Base-by-base conservation (phyloP, 2,329 filamentous ascomycete species). In the Hypoxylon sp. region DNA sequence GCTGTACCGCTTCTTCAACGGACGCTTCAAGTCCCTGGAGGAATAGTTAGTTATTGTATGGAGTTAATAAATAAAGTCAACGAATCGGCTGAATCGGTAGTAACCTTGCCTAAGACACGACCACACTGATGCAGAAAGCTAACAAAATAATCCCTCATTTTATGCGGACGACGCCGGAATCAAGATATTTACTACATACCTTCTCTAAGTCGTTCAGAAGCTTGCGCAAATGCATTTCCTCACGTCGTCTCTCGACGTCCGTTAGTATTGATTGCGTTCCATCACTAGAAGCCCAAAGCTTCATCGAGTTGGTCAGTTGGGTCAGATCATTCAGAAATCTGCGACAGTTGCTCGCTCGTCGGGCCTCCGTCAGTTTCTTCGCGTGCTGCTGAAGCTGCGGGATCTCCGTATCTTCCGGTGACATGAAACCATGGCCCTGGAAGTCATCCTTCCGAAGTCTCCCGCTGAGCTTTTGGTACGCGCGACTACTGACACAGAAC, bases 401-500 rank as follows among this genome's bases (percentile, higher is more conserved):
- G 2, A 90, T 82, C 72, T 86, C 88, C 0, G 89, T 91, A 63
- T 90, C 84, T 2, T 86, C 81, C 0, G 79, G 43, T 2, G 79
- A 76, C 1, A 76, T 75, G 73, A 90, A 91, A 0, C 88, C 88
- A 11, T 74, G 49, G 0, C 87, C 87, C 6, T 73, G 56, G 10
- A 78, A 71, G 1, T 80, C 77, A 58, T 91, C 88, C 46, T 85
- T 84, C 57, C 80, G 75, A 7, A 90, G 73, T 2, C 86, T 82
- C 1, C 85, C 87, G 41, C 81, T 80, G n/a, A 91, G 77, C 71
- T 88, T 87, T 70, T 91, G 88, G 59, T 90, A 91, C 0, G 85
- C 88, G 48, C 85, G 80, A 50, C 85, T 87, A 63, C 86, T 89
- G 14, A 91, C 86, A 67, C 89, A 91, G 72, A 90, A 92, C 1